Base-by-base conservation (phyloP, 1,284 basidiomycete species). In the Wolfiporia cocos region DNA sequence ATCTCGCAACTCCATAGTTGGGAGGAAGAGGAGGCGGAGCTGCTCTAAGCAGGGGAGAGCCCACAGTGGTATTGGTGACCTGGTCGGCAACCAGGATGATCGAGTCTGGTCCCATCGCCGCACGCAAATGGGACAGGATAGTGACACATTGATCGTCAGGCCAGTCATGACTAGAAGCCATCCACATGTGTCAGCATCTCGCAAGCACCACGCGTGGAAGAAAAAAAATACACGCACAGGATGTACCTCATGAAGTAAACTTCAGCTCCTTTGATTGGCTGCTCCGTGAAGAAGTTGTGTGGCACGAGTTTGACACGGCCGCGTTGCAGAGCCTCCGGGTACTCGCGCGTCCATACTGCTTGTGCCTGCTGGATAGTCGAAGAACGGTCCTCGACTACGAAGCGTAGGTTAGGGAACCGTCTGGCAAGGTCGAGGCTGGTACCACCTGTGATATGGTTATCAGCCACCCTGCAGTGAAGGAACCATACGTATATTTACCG, bases 241-340 rank as follows among this genome's bases (percentile, higher is more conserved):
- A 63, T 53, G 18, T 46, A 49, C 2, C 60, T 52, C 3, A 65
- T 39, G 17, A 59, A 23, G 44, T 56, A 64, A 14, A 63, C 53
- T 7, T 49, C 51, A 0, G 60, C 58, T 7, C 53, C 42, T 33
- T 55, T 46, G 21, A 58, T 44, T 0, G 63, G 59, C 39, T 64
- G 61, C 7, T 56, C 51, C 3, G 30, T 23, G 47, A 64, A 63
- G 44, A 64, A 65, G 38, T 65, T 56, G 41, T 63, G 57, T 7
- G 32, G 49, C 47, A 44, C 19, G 18, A 51, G 35, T 7, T 17
- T 26, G 5, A 46, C 41, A 10, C 49, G 44, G 17, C 41, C 37
- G 4, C 12, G 14, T 17, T 36, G 20, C 5, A 51, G 5, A n/a
- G 47, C 44, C 1, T 43, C 30, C 0, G 47, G 45, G 34, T 40